phyloP scores from a whole-genome alignment of 148 eudicot species.

The Rhododendron mucronatum region DNA sequence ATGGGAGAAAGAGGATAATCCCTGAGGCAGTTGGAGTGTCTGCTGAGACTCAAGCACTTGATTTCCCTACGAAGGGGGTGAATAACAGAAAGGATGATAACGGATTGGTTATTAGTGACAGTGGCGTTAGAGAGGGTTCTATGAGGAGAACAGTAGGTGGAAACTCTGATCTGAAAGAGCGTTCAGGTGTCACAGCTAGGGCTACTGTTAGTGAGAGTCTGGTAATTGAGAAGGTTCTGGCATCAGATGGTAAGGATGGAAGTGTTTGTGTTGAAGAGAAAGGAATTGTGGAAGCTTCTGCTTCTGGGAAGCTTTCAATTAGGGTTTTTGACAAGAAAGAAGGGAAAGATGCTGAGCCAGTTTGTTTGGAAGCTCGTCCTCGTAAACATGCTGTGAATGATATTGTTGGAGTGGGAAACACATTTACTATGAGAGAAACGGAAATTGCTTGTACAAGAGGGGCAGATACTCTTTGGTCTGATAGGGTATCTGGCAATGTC shows the following conservation, averaged over 20 bases:
- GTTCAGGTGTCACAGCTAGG: slow-evolving; percentile 68
- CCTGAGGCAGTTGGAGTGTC: slow-evolving; percentile 91
- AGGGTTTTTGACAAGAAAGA: slow-evolving; percentile 77
- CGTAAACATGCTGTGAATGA: slow-evolving; percentile 83
- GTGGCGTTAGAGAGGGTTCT: slow-evolving; percentile 36
- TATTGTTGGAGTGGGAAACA: slow-evolving; percentile 56
- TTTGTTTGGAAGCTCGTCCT: slow-evolving; percentile 86
- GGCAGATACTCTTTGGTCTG: slow-evolving; percentile 80
- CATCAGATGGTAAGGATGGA: slow-evolving; percentile 42
- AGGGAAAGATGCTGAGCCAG: slow-evolving; percentile 58
- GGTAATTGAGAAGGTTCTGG: slow-evolving; percentile 81
- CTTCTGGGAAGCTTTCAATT: slow-evolving; percentile 45
- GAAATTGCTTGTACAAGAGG: slow-evolving; percentile 76
- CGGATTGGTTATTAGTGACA: slow-evolving; percentile 20
- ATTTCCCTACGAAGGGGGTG: slow-evolving; percentile 31
- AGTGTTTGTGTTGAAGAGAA: slow-evolving; percentile 49
- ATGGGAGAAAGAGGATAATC: slow-evolving; percentile 94
- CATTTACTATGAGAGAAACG: slow-evolving; percentile 71
- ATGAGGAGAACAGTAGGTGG: slow-evolving; percentile 41
- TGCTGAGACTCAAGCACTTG: slow-evolving; percentile 44
- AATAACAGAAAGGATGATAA: slow-evolving; percentile 37
- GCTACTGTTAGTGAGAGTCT: slow-evolving; percentile 76
- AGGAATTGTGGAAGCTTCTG: slow-evolving; percentile 38
- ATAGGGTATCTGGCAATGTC: slow-evolving; percentile 84
- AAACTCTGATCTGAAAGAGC: slow-evolving; percentile 47